A percentile compares a stretch with the other conserved stretches of the same genome.
These are phyloP conservation scores for Arctostaphylos glauca DNA, from an alignment of 148 eudicot species.

Conservation along the genomic window DNA sequence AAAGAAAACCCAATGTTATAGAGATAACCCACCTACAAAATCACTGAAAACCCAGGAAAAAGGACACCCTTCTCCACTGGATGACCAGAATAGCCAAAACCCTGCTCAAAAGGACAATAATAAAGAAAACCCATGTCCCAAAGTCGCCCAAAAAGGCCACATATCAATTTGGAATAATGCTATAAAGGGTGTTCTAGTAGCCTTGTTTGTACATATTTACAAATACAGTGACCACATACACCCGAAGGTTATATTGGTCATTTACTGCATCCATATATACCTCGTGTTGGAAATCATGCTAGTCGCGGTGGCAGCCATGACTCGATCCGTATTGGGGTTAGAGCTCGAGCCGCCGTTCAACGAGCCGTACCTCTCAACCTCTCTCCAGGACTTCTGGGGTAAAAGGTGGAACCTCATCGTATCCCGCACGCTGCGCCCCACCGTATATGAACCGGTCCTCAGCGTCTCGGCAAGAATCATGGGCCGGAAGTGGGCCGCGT, in stretches of 20 bases:
- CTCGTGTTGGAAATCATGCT: constrained; percentile 40
- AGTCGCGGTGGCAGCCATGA: constrained; percentile 27
- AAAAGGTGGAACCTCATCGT: constrained; percentile 60
- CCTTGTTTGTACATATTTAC: constrained; percentile 23
- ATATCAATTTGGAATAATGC: constrained; percentile 33
- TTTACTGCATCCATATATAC: constrained; percentile 38
- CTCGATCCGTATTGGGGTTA: constrained; percentile 25
- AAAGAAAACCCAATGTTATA: too few species aligned
- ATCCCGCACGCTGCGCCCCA: constrained; percentile 35
- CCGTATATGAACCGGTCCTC: constrained; percentile 40
- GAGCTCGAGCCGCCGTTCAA: constrained; percentile 52
- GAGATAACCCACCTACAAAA: too few species aligned
- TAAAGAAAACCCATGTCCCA: not conserved
- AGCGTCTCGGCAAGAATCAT: not conserved
- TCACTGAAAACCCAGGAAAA: not conserved
- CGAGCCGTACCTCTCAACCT: constrained; percentile 53
- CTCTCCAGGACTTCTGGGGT: constrained; percentile 65
- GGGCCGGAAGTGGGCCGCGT: constrained; percentile 29
- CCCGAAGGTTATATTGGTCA: constrained; percentile 27
- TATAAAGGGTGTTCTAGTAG: constrained; percentile 28
- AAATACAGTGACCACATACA: constrained; percentile 32
- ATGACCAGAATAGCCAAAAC: not conserved
- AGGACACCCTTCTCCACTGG: not conserved
- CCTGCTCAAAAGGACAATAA: not conserved
- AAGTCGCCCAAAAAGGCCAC: not conserved